Evolutionary conservation across 106 monocot species (phyloP).

Genomic region (Allium fistulosum): DNA sequence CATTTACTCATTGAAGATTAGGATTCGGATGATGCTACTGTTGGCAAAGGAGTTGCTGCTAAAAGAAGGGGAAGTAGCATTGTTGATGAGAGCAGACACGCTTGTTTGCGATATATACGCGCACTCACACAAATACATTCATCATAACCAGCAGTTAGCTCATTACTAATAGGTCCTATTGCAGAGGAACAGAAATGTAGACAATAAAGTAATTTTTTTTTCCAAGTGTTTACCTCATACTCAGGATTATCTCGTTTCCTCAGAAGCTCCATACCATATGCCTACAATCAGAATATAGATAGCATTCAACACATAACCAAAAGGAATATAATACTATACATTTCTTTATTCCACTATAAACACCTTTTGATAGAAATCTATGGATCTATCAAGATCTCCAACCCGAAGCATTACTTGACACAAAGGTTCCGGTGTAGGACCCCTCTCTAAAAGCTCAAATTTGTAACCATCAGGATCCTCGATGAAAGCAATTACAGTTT

Average conservation of each 20-base stretch:
- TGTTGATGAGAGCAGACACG: too few relatives aligned
- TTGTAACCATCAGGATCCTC: slow-evolving; percentile 95
- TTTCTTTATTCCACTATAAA: background rate
- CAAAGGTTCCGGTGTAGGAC: slow-evolving; percentile 71
- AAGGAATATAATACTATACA: too few relatives aligned
- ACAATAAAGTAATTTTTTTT: too few relatives aligned
- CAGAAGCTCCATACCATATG: slow-evolving; percentile 96
- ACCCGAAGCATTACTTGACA: slow-evolving; percentile 95
- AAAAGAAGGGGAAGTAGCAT: too few relatives aligned
- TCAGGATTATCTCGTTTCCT: slow-evolving; percentile 82
- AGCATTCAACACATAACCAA: background rate
- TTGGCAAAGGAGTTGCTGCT: too few relatives aligned
- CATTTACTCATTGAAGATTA: too few relatives aligned
- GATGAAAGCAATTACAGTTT: slow-evolving; percentile 72
- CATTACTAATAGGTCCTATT: too few relatives aligned
- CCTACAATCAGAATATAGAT: slow-evolving; percentile 26
- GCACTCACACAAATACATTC: too few relatives aligned
- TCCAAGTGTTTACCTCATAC: slow-evolving; percentile 50
- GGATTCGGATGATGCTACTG: too few relatives aligned
- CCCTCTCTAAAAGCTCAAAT: slow-evolving; percentile 81
- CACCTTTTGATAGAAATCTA: slow-evolving; percentile 85
- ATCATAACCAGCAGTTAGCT: too few relatives aligned
- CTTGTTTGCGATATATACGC: too few relatives aligned
- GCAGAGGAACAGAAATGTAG: too few relatives aligned
- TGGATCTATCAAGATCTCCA: slow-evolving; percentile 69